Conservation (phyloP, 2,329 filamentous ascomycete species). For the Pseudonectria foliicola region DNA sequence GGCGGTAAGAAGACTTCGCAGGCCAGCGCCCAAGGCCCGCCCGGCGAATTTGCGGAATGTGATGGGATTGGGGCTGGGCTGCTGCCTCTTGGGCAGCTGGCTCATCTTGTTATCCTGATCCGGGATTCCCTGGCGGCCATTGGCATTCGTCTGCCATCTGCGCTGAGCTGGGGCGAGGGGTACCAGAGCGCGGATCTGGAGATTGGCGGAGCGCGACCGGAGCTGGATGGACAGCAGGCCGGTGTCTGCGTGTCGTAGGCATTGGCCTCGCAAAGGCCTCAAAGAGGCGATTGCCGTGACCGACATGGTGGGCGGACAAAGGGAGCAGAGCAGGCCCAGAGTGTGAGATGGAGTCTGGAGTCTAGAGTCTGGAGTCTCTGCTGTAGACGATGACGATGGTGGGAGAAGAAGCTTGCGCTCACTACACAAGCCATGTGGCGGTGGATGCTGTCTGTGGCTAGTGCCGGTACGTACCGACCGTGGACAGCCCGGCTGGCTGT, state of each 20-base stretch:
- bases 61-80: constrained; percentile 18
- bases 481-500: too few species aligned
- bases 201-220: constrained; percentile 19
- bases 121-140: constrained; percentile 5
- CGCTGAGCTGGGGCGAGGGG: constrained; percentile 20
- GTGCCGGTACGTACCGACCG: too few species aligned
- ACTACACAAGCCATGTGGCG: too few species aligned
- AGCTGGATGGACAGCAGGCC: constrained; percentile 28
- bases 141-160: constrained; percentile 22
- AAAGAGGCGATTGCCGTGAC: constrained; percentile 27
- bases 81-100: constrained; percentile 17
- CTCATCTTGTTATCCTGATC: constrained; percentile 13
- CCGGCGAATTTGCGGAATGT: constrained; percentile 25
- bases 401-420: neutral
- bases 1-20: constrained; percentile 28
- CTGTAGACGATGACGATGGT: too few species aligned
- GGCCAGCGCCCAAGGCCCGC: constrained; percentile 25
- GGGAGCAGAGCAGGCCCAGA: too few species aligned
- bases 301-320: constrained; percentile 21
- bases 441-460: too few species aligned
- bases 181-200: constrained; percentile 25
- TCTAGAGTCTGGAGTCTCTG: too few species aligned
- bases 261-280: constrained; percentile 25
- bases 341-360: too few species aligned
- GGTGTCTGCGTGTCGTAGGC: constrained; percentile 20